phyloP scores from a whole-genome alignment of 768 basidiomycete species.

The Brasilioporus rufonigricans region DNA sequence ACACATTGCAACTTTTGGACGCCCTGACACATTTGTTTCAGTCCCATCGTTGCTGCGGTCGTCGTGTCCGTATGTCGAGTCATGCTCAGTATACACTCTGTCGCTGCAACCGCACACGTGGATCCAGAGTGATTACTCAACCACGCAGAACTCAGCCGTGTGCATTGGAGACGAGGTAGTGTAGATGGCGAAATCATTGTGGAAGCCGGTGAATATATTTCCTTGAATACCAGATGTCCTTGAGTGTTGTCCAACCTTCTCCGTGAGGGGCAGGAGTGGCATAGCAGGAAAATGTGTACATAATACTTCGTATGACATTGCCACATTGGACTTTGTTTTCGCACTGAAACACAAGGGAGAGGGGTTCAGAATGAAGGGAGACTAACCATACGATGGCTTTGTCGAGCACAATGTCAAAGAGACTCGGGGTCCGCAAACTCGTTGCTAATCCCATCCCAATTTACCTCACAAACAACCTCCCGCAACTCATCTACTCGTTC shows the following conservation, averaged over 20 bases:
- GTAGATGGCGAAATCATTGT: constrained; percentile 10
- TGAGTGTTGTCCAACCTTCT: background rate
- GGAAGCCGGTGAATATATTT: background rate
- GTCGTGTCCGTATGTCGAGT: constrained; percentile 34
- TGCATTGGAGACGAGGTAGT: constrained; percentile 7
- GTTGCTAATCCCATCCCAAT: background rate
- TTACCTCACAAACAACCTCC: background rate
- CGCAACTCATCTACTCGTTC: background rate
- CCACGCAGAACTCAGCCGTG: constrained; percentile 44
- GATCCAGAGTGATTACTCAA: constrained; percentile 44
- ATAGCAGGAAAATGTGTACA: background rate
- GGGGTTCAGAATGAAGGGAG: too few relatives aligned
- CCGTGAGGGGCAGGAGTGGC: background rate
- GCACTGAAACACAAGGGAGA: too few relatives aligned
- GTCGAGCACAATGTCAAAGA: background rate
- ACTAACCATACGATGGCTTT: too few relatives aligned
- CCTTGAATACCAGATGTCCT: background rate
- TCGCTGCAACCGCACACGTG: constrained; percentile 40
- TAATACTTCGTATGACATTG: too few relatives aligned
- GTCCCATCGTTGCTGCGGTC: constrained; percentile 4
- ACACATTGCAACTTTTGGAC: background rate
- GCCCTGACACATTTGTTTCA: background rate
- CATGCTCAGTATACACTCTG: constrained; percentile 41
- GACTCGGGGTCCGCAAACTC: background rate
- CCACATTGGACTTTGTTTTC: too few relatives aligned